A percentile compares a stretch with the other conserved stretches of the same genome.
phyloP scores from a whole-genome alignment of 2,329 filamentous ascomycete genomes.

The Arthrobotrys sinensis region DNA sequence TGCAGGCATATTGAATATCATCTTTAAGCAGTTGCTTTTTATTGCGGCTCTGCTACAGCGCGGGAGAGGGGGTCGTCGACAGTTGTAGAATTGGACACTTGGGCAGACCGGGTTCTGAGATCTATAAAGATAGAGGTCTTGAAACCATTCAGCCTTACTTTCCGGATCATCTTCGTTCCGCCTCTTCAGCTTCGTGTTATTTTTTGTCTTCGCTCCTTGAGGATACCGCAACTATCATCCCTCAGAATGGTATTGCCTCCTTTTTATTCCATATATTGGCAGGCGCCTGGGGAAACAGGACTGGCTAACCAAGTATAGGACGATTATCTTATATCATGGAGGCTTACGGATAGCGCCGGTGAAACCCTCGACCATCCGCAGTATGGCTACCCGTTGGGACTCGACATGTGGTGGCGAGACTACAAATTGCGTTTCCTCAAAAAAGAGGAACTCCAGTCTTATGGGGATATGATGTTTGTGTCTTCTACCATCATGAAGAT shows the following conservation, averaged over 20 bases:
- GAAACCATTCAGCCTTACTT: conserved; percentile 9
- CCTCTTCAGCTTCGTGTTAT: neutral
- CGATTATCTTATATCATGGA: conserved; percentile 19
- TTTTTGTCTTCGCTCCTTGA: neutral
- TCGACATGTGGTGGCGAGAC: conserved; percentile 22
- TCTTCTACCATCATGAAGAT: conserved; percentile 22
- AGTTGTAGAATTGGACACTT: neutral
- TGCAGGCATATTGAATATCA: neutral
- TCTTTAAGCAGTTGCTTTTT: neutral
- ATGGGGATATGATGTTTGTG: conserved; percentile 3
- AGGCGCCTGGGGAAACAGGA: neutral
- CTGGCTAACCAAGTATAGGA: conserved; percentile 23
- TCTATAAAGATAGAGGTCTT: conserved; percentile 9
- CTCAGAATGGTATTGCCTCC: neutral
- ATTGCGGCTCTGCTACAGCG: conserved; percentile 6
- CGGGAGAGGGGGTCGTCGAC: neutral
- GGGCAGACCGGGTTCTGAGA: conserved; percentile 6
- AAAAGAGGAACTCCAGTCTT: neutral
- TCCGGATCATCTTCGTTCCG: conserved; percentile 4
- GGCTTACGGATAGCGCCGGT: conserved; percentile 9
- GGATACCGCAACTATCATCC: neutral
- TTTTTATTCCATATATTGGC: neutral
- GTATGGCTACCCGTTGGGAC: neutral
- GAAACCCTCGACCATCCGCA: neutral
- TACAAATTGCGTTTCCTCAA: neutral